Percentiles rank a stretch among this genome's conserved stretches.
phyloP scores from a whole-genome alignment of 2,329 filamentous ascomycete species.

The Fusarium decemcellulare region DNA sequence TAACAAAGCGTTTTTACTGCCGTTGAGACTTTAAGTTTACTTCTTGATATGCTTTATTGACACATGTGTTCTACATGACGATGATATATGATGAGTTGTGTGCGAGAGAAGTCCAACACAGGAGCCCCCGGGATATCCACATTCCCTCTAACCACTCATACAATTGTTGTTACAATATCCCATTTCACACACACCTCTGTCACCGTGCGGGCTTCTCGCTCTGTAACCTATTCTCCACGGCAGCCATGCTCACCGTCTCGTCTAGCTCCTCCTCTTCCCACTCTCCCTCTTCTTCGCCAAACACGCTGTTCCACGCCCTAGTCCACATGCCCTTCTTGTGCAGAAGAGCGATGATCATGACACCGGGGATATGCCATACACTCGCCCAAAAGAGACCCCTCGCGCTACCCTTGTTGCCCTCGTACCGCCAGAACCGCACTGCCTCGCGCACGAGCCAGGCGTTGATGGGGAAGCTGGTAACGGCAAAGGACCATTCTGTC shows the following conservation, averaged over 20 bases:
- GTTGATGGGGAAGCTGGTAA: constrained; percentile 86
- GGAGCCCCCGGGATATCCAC: constrained; percentile 8
- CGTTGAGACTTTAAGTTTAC: neutral
- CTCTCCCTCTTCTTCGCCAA: constrained; percentile 73
- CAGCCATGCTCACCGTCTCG: constrained; percentile 56
- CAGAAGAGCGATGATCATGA: constrained; percentile 90
- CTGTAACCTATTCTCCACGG: constrained; percentile 43
- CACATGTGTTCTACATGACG: constrained; percentile 32
- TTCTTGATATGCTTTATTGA: constrained; percentile 12
- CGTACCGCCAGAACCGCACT: constrained; percentile 82
- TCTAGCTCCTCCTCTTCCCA: constrained; percentile 69
- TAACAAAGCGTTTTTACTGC: neutral
- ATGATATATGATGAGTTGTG: constrained; percentile 28
- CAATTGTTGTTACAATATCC: constrained; percentile 44
- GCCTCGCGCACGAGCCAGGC: constrained; percentile 88
- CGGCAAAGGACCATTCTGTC: constrained; percentile 88
- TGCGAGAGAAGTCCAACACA: constrained; percentile 13
- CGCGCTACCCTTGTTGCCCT: constrained; percentile 85
- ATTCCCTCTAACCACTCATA: constrained; percentile 36
- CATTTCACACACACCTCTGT: constrained; percentile 29
- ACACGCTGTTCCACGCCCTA: constrained; percentile 80
- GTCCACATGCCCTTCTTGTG: constrained; percentile 96
- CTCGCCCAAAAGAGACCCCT: constrained; percentile 95
- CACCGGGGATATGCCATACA: constrained; percentile 93
- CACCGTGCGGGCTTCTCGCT: constrained; percentile 31